Base-by-base conservation (phyloP, 2,329 filamentous ascomycete species). In the Diplodia intermedia region DNA sequence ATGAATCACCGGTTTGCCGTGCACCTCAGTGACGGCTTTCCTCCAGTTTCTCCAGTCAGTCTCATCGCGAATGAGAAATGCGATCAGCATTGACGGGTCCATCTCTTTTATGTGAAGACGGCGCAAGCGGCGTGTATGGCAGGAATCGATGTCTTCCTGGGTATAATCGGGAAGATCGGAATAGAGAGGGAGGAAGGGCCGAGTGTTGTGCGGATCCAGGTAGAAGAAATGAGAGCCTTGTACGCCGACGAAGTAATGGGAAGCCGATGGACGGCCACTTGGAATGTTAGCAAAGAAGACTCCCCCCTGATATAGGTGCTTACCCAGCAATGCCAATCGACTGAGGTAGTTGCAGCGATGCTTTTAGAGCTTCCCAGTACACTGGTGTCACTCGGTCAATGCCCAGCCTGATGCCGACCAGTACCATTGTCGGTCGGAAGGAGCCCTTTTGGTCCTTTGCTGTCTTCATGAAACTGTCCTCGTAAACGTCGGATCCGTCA, bases 41-140 rank as follows among this genome's bases (percentile, higher is more conserved):
- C 92, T 90, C 94, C 94, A 98, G 65, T 88, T 86, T 49, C 86
- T 81, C 90, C 94, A 98, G 72, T 99, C 95, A 53, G 89, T 86
- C 73, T 94, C 89, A 68, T 91, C 88, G 50, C 86, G 87, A 70
- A 99, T 93, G 43, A 99, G 81, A 75, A 98, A 98, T 4, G 93
- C 94, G 71, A 99, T 92, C 52, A 99, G 82, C 95, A 99, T 99
- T 75, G 93, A 97, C 0, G 95, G 95, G 74, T 99, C 95, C 92
- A 99, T 95, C 75, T 98, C 94, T 69, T 89, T 89, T 60, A 99
- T 86, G 72, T 95, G 90, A 36, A 99, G 85, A 67, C 91, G 87
- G 47, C 94, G 89, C 20, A 99, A 82, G 57, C 94, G 89, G 62
- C 92, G 87, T 0, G 94, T 98, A 77, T 99, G 94, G 75, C 93